phyloP scores from a whole-genome alignment of 1,139 yeast species.

The Candida tropicalis region DNA sequence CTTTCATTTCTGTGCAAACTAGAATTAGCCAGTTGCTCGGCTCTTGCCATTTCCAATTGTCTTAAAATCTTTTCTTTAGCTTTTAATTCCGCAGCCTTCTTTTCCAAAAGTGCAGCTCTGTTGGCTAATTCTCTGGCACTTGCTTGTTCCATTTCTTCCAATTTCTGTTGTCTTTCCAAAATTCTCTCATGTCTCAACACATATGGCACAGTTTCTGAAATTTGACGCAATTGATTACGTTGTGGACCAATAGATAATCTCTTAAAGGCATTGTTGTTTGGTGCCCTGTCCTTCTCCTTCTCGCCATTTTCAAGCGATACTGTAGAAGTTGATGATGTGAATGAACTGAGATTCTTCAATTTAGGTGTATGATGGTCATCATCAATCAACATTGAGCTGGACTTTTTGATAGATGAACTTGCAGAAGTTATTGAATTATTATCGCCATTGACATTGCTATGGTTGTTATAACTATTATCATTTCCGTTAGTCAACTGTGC shows the following conservation, averaged over 20 bases:
- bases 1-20: constrained; percentile 8
- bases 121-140: constrained; percentile 72
- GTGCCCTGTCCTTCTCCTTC: constrained; percentile 19
- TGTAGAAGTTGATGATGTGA: constrained; percentile 36
- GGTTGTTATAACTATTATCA: constrained; percentile 4
- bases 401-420: constrained; percentile 26
- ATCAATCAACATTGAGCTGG: constrained; percentile 41
- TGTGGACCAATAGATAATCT: constrained; percentile 62
- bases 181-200: constrained; percentile 76
- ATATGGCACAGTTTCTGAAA: constrained; percentile 81
- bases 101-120: constrained; percentile 76
- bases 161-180: constrained; percentile 71
- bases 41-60: constrained; percentile 27
- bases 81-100: constrained; percentile 73
- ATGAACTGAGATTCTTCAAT: constrained; percentile 31
- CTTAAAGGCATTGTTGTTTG: constrained; percentile 48
- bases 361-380: constrained; percentile 33
- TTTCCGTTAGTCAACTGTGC: constrained; percentile 52
- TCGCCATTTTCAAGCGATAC: constrained; percentile 25
- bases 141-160: constrained; percentile 77
- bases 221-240: constrained; percentile 69
- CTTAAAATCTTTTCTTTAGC: constrained; percentile 60
- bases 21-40: constrained; percentile 7
- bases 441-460: constrained; percentile 15
- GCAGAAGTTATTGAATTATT: constrained; percentile 28